phyloP scores from a whole-genome alignment of 2,329 filamentous ascomycete genomes.

The Diaporthe capsici region DNA sequence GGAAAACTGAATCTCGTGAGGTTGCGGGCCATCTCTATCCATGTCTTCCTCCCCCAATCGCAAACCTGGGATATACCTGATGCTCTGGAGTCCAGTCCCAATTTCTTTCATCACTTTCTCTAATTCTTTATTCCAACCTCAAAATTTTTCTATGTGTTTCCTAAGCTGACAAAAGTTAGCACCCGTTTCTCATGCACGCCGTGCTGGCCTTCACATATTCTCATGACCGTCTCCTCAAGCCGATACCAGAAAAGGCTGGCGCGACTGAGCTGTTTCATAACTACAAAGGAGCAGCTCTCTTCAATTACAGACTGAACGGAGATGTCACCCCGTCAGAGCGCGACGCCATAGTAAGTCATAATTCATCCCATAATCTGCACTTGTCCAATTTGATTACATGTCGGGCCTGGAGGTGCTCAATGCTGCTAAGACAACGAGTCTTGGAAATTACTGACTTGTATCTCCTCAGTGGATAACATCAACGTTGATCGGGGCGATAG shows the following conservation, averaged over 20 bases:
- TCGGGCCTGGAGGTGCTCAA: no score
- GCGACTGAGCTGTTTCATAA: slow-evolving; percentile 60
- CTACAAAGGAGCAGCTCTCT: slow-evolving; percentile 62
- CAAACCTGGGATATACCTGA: no score
- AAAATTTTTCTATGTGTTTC: neutral
- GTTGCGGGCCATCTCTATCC: neutral
- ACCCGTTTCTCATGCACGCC: slow-evolving; percentile 68
- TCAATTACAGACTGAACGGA: slow-evolving; percentile 59
- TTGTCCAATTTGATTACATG: no score
- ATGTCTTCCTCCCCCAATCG: no score
- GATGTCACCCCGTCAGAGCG: slow-evolving; percentile 53
- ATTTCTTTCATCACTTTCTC: neutral
- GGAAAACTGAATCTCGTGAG: fast-evolving
- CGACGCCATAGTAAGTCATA: slow-evolving; percentile 54
- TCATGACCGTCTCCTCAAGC: slow-evolving; percentile 63
- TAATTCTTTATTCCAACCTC: no score
- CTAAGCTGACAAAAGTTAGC: slow-evolving; percentile 45
- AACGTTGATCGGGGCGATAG: slow-evolving; percentile 60
- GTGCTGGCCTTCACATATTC: slow-evolving; percentile 66
- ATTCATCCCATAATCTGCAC: neutral
- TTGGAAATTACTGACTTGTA: neutral
- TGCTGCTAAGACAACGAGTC: neutral
- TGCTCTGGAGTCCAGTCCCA: no score
- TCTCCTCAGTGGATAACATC: slow-evolving; percentile 58
- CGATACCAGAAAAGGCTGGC: slow-evolving; percentile 42